Evolutionary conservation across 192 early-diverging fungal species (phyloP).

Genomic region (Cetraspora pellucida): DNA sequence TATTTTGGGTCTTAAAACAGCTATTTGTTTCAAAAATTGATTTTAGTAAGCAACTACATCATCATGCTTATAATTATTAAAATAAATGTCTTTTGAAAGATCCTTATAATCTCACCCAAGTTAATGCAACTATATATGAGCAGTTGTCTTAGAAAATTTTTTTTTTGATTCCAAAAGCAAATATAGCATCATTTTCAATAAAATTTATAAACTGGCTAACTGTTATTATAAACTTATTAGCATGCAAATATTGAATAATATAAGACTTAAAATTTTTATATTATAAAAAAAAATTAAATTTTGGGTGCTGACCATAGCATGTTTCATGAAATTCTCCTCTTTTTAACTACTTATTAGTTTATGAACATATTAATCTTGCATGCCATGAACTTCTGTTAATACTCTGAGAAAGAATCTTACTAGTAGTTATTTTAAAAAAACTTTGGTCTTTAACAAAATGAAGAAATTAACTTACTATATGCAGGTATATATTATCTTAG

Average conservation of each 20-base stretch:
- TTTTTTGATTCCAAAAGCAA: not conserved
- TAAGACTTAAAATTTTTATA: not conserved
- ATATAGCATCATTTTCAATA: constrained; percentile 1
- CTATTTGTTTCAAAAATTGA: constrained; percentile 1
- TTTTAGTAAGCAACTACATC: not conserved
- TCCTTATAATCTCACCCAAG: constrained; percentile 7
- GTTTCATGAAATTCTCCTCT: not conserved
- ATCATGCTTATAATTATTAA: constrained; percentile 16
- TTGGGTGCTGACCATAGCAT: constrained; percentile 1
- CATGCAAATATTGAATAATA: constrained; percentile 2
- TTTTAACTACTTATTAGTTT: not conserved
- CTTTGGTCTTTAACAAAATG: constrained; percentile 3
- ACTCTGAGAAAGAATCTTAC: not conserved
- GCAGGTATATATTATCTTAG: not conserved
- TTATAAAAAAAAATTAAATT: not conserved
- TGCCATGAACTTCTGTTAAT: constrained; percentile 4
- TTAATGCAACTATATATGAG: constrained; percentile 1
- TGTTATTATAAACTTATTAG: constrained; percentile 12
- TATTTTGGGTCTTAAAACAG: not conserved
- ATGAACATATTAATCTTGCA: not conserved
- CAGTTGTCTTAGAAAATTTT: not conserved
- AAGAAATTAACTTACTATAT: constrained; percentile 20
- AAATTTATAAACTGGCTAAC: constrained; percentile 1
- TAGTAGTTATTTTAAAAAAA: not conserved
- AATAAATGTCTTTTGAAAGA: constrained; percentile 19